Percentiles rank a stretch among this genome's conserved stretches.
Evolutionary conservation across 2,329 filamentous ascomycete species (phyloP).

Genomic region (Emmonsia crescens): DNA sequence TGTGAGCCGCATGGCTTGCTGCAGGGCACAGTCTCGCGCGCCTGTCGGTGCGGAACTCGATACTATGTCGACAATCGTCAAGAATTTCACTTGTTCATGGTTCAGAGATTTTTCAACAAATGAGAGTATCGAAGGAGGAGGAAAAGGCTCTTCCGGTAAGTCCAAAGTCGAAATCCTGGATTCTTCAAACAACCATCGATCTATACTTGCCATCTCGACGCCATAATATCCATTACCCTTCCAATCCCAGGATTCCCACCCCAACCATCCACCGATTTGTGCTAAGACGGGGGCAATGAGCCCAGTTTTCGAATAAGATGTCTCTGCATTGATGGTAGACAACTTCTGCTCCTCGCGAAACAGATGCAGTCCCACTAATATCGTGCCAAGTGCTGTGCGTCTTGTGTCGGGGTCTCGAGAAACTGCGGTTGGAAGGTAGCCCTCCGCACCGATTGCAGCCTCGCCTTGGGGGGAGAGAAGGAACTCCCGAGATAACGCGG

Average conservation of each 20-base stretch:
- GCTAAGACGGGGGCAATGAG: constrained; percentile 63
- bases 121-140: constrained; percentile 49
- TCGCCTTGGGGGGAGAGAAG: constrained; percentile 49
- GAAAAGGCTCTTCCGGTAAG: constrained; percentile 40
- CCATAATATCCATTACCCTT: constrained; percentile 45
- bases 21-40: constrained; percentile 23
- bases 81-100: constrained; percentile 30
- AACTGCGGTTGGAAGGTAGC: constrained; percentile 54
- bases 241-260: constrained; percentile 55
- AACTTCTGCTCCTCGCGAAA: constrained; percentile 85
- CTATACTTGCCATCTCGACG: constrained; percentile 47
- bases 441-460: constrained; percentile 42
- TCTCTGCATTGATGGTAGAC: constrained; percentile 46
- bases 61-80: constrained; percentile 42
- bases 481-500: constrained; percentile 55
- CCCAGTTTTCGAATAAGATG: constrained; percentile 34
- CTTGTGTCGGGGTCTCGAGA: constrained; percentile 46
- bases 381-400: constrained; percentile 54
- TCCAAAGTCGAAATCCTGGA: constrained; percentile 34
- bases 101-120: constrained; percentile 39
- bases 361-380: constrained; percentile 68
- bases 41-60: constrained; percentile 22
- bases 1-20: constrained; percentile 35
- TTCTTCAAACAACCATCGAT: constrained; percentile 47
- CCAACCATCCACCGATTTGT: constrained; percentile 73